Base-by-base conservation (phyloP, 2,329 filamentous ascomycete species). In the Metarhizium humberi region DNA sequence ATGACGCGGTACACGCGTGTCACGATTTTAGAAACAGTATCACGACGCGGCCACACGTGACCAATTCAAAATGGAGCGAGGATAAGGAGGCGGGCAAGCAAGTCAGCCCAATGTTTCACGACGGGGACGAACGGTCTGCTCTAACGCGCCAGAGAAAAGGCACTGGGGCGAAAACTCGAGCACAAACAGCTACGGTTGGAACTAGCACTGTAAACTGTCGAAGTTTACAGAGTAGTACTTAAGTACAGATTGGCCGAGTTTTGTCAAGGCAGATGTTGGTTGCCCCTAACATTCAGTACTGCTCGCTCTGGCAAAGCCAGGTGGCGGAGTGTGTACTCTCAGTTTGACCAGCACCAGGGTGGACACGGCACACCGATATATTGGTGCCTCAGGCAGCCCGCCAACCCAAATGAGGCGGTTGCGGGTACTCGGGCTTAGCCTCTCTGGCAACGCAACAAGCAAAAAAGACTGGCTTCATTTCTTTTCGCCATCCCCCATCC, bases 351-450 rank as follows among this genome's bases (percentile, higher is more conserved):
- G 8, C 3, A 46, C 30, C 18, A 29, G 47, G 14, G 25, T 18
- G 14, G 38, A 4, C 11, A 18, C 20, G 10, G n/a, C 40, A 30
- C 5, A 38, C 16, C 7, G 2, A 14, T 8, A 53, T 43, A 49
- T n/a, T 29, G 36, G 6, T 51, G 60, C 59, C 60, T 60, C 57
- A 61, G 58, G 58, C 58, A 54, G 29, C 46, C 8, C 11, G 48
- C 43, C 32, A 48, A 16, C 32, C 8, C 34, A 36, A 46, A 43
- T 45, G 36, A 43, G 46, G 57, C 55, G 48, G 51, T 55, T 50
- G 56, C 50, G 55, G 56, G 51, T 56, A 47, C 54, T 60, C 58
- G 60, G 57, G 50, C 55, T 61, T 58, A 61, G 58, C 49, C 58
- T 59, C 61, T 58, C 59, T 54, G 49, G 59, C 58, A 61, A 60